Evolutionary conservation across 2,329 filamentous ascomycete genomes (phyloP), one percentile per base, ranked within the genome.

Genomic region (Colletotrichum sp.): DNA sequence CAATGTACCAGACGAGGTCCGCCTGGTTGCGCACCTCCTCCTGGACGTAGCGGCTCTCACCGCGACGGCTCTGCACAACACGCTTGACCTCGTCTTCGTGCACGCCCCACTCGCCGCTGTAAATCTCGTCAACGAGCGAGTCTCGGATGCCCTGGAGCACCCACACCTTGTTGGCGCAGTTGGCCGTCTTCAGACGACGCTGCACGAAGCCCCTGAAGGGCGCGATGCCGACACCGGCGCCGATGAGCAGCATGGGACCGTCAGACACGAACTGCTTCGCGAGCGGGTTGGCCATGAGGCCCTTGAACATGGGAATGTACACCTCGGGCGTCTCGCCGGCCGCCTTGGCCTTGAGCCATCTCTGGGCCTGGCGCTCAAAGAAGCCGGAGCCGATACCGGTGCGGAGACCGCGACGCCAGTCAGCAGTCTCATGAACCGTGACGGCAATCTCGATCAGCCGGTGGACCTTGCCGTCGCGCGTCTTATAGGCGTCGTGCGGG

Each of bases 161-260:
- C 96, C 96, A 98, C 81, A 98, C 96, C 87, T 98, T 98, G 89
- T 98, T 98, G 78, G 95, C 96, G 82, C 96, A 98, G 86, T 98
- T 98, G 82, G 96, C 96, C 77, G 96, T 97, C 89, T 96, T 96
- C 73, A 98, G 90, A 15, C 96, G 92, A 76, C 98, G 95, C 87
- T 99, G 95, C 60, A 99, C 98, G 84, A 99, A 99, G 74, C 97
- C 97, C 65, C 97, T 93, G 93, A 99, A 99, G 0, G 97, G 97
- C 13, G 97, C 97, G 85, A 99, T 96, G 78, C 97, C 97, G 26
- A 99, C 97, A 71, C 97, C 97, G 6, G 97, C 97, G 36, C 97
- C 97, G 80, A 99, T 98, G 64, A 99, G 91, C 49, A 99, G 93
- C 97, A 99, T 99, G 0, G 97, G 97, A 0, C 97, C 97, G 83